phyloP scores from a whole-genome alignment of 768 basidiomycete species.

The Pleurotus citrinopileatus region DNA sequence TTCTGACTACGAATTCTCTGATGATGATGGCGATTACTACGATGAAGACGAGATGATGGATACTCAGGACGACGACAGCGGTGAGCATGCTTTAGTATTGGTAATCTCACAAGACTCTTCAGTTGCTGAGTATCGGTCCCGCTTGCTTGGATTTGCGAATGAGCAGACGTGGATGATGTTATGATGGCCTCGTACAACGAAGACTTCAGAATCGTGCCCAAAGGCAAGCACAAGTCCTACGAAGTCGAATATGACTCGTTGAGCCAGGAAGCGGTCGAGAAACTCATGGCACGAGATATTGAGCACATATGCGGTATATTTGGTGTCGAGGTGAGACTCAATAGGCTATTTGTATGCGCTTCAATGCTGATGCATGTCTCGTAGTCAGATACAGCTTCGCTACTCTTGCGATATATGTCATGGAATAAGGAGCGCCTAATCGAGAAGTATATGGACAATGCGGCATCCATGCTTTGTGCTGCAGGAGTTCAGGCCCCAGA shows the following conservation, averaged over 20 bases:
- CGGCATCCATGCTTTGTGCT: constrained; percentile 61
- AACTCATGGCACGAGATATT: constrained; percentile 72
- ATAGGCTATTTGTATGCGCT: constrained; percentile 6
- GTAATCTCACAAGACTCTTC: constrained; percentile 2
- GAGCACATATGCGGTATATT: constrained; percentile 88
- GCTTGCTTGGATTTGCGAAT: constrained; percentile 11
- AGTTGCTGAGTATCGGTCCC: constrained; percentile 8
- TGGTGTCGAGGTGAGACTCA: constrained; percentile 76
- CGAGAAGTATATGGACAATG: constrained; percentile 96
- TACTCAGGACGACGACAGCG: constrained; percentile 49
- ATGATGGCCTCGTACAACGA: constrained; percentile 66
- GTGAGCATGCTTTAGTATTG: not conserved
- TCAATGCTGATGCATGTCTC: constrained; percentile 6
- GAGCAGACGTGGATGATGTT: constrained; percentile 47
- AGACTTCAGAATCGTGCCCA: constrained; percentile 57
- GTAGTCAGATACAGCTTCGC: constrained; percentile 65
- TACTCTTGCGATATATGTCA: constrained; percentile 77
- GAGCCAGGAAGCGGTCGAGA: constrained; percentile 69
- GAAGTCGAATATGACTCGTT: constrained; percentile 85
- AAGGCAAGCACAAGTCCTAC: constrained; percentile 65
- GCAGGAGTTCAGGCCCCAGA: constrained; percentile 64
- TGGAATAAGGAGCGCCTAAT: constrained; percentile 98
- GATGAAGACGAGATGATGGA: constrained; percentile 68
- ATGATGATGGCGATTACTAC: constrained; percentile 63
- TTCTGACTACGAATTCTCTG: constrained; percentile 71